These are phyloP conservation scores for Xylaria digitata DNA, from an alignment of 2,329 filamentous ascomycete genomes.

Conservation along the genomic window DNA sequence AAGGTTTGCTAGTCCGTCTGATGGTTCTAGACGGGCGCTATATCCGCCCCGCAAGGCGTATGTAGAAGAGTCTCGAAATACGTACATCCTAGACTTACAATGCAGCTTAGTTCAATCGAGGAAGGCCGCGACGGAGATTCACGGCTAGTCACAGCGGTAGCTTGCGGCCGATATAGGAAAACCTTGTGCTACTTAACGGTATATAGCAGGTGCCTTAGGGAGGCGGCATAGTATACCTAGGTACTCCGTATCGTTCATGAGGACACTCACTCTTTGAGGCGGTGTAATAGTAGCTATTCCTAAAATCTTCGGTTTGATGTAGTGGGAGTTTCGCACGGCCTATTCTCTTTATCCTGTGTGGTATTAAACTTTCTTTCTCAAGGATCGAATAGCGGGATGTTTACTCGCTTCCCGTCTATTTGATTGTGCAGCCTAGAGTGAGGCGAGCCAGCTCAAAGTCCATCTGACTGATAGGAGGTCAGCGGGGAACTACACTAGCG, in stretches of 20 bases:
- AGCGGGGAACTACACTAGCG: neutral
- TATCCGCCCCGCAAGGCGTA: neutral
- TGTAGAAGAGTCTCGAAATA: neutral
- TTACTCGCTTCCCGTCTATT: neutral
- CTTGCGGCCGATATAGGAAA: neutral
- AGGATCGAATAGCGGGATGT: neutral
- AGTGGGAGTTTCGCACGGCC: neutral
- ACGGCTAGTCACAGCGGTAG: constrained; percentile 6
- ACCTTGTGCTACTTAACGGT: neutral
- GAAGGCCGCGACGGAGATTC: neutral
- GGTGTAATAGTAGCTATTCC: neutral
- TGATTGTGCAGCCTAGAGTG: neutral
- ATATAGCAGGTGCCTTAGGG: neutral
- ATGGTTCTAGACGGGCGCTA: neutral
- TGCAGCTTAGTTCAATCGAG: neutral
- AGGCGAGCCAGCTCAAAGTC: neutral
- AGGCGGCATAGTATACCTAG: neutral
- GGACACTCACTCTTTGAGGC: neutral
- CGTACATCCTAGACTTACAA: neutral
- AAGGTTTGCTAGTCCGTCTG: neutral
- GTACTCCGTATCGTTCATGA: neutral
- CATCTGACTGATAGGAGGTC: neutral
- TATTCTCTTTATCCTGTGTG: neutral
- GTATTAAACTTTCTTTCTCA: neutral
- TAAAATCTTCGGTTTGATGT: neutral